phyloP scores from a whole-genome alignment of 352 stramenopile species.

The Phytophthora vignae region DNA sequence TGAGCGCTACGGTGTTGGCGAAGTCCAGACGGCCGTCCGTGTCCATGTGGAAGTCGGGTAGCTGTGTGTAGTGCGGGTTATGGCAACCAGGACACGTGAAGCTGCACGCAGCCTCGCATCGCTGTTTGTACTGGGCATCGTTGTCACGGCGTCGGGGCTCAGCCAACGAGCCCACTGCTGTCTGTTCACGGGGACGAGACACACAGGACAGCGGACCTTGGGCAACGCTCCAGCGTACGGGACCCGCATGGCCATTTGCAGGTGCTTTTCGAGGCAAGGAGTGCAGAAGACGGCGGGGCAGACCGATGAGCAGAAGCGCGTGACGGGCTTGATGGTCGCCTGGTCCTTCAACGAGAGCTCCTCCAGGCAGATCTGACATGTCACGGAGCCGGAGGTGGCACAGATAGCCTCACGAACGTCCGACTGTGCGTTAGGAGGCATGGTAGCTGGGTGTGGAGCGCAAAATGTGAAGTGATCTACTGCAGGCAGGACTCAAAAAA shows the following conservation, averaged over 20 bases:
- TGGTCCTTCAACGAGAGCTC: conserved; percentile 17
- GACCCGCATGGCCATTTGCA: conserved; percentile 35
- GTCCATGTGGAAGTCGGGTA: conserved; percentile 10
- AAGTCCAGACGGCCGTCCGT: conserved; percentile 3
- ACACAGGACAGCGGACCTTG: conserved; percentile 54
- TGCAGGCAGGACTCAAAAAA: not conserved
- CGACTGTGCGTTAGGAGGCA: conserved; percentile 18
- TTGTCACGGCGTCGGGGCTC: not conserved
- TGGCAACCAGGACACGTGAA: conserved; percentile 42
- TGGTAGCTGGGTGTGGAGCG: conserved; percentile 3
- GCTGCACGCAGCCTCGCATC: conserved; percentile 34
- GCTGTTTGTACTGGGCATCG: conserved; percentile 11
- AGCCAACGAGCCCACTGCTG: conserved; percentile 27
- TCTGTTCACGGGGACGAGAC: conserved; percentile 41
- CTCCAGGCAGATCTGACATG: conserved; percentile 57
- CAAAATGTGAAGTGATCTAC: conserved; percentile 22
- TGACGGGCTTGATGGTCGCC: conserved; percentile 3
- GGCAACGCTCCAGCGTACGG: conserved; percentile 50
- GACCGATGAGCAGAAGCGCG: conserved; percentile 35
- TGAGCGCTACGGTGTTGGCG: conserved; percentile 14
- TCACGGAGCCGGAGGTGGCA: not conserved
- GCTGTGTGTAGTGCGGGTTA: conserved; percentile 37
- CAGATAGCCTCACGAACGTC: not conserved
- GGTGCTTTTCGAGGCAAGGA: conserved; percentile 36
- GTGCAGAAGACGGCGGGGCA: conserved; percentile 47